phyloP scores from a whole-genome alignment of 257 asterid genomes.

The Jasminum sambac region DNA sequence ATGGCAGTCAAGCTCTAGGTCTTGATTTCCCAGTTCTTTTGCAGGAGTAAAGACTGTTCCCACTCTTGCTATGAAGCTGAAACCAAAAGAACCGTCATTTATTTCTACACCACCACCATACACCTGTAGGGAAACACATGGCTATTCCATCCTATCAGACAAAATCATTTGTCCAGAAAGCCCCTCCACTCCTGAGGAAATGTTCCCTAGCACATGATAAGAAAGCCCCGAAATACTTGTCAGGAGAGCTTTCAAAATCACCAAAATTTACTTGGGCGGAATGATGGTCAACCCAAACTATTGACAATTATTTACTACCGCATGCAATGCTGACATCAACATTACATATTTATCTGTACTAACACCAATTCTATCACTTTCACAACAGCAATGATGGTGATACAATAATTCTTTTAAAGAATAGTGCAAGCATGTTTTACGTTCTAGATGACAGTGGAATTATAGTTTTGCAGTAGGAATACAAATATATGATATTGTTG shows the following conservation, averaged over 20 bases:
- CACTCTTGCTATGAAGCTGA: neutral
- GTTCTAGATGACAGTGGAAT: slow-evolving; percentile 2
- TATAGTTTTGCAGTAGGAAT: neutral
- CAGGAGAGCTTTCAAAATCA: neutral
- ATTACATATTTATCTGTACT: neutral
- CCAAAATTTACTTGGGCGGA: neutral
- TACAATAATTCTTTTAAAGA: neutral
- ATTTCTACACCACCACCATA: neutral
- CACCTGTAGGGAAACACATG: neutral
- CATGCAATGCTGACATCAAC: neutral
- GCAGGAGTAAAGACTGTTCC: neutral
- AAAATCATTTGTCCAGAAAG: slow-evolving; percentile 17
- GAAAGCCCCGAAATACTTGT: neutral
- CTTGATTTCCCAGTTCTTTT: neutral
- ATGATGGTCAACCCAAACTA: neutral
- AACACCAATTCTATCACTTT: neutral
- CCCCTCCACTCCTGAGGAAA: neutral
- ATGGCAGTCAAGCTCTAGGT: too few relatives aligned
- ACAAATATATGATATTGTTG: neutral
- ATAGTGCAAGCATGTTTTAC: neutral
- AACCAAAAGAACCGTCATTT: neutral
- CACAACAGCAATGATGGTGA: neutral
- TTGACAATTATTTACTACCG: neutral
- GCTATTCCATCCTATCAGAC: slow-evolving; percentile 1
- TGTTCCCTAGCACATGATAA: neutral